These are phyloP conservation scores for Plenodomus biglobosus DNA, from an alignment of 2,329 filamentous ascomycete species.

Conservation along the genomic window DNA sequence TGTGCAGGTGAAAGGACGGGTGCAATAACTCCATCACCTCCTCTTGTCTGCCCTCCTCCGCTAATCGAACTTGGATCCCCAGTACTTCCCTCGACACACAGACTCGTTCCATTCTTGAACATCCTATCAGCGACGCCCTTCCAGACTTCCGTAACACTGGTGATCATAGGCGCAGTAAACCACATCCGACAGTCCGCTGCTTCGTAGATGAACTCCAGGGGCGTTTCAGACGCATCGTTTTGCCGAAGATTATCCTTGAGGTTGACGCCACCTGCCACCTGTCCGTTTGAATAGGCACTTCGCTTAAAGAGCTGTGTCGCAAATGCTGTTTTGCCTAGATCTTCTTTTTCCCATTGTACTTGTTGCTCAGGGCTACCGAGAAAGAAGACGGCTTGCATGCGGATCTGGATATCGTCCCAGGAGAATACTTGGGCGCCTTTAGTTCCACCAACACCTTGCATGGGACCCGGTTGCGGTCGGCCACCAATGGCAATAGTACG, in stretches of 20 bases:
- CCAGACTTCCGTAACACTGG: constrained; percentile 43
- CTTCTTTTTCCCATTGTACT: constrained; percentile 30
- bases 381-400: constrained; percentile 35
- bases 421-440: constrained; percentile 47
- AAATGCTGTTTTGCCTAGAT: constrained; percentile 37
- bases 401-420: constrained; percentile 38
- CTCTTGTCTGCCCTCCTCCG: constrained; percentile 36
- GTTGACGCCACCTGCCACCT: constrained; percentile 37
- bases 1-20: not conserved
- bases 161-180: constrained; percentile 42
- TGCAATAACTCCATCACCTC: constrained; percentile 22
- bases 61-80: constrained; percentile 31
- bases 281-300: constrained; percentile 25
- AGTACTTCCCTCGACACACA: constrained; percentile 36
- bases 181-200: constrained; percentile 47
- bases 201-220: constrained; percentile 47
- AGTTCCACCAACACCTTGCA: constrained; percentile 50
- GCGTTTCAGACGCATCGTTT: constrained; percentile 41
- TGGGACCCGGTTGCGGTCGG: constrained; percentile 45
- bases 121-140: constrained; percentile 40
- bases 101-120: constrained; percentile 29
- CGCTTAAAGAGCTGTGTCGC: constrained; percentile 39
- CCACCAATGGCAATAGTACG: constrained; percentile 49
- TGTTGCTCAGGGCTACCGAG: constrained; percentile 36
- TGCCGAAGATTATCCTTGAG: constrained; percentile 44